Percentiles rank a stretch among this genome's conserved stretches.
Evolutionary conservation across 768 basidiomycete species (phyloP).

Genomic region (Boletales sp.): DNA sequence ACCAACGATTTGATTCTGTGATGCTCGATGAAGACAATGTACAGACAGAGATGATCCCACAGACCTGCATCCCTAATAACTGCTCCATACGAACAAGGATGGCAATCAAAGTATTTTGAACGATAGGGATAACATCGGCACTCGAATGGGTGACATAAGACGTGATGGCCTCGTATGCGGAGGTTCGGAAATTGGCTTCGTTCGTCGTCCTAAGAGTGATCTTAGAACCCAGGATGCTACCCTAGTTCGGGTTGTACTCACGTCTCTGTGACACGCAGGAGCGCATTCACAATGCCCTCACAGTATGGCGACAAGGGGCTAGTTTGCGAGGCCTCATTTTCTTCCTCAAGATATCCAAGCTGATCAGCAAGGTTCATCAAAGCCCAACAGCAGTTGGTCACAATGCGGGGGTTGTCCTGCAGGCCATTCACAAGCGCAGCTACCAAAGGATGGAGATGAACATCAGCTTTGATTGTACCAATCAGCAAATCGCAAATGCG

Average conservation of each 20-base stretch:
- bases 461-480: conserved; percentile 80
- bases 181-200: conserved; percentile 89
- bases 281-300: conserved; percentile 78
- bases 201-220: conserved; percentile 58
- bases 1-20: conserved; percentile 88
- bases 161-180: conserved; percentile 94
- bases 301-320: conserved; percentile 86
- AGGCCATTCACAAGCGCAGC: conserved; percentile 80
- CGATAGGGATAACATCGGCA: conserved; percentile 71
- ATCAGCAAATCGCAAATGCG: conserved; percentile 91
- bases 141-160: conserved; percentile 82
- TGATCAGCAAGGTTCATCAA: conserved; percentile 95
- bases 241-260: conserved; percentile 32
- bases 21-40: background rate
- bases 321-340: conserved; percentile 47
- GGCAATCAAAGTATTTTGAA: conserved; percentile 77
- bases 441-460: conserved; percentile 80
- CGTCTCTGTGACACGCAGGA: conserved; percentile 87
- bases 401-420: conserved; percentile 77
- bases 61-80: conserved; percentile 75
- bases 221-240: conserved; percentile 6
- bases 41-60: conserved; percentile 17
- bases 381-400: conserved; percentile 94
- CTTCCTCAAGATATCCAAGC: conserved; percentile 67
- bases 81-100: conserved; percentile 91